Evolutionary conservation across 495 filamentous ascomycete genomes (phyloP), one percentile per base, ranked within the genome.

Genomic region (Xylaria scruposa): DNA sequence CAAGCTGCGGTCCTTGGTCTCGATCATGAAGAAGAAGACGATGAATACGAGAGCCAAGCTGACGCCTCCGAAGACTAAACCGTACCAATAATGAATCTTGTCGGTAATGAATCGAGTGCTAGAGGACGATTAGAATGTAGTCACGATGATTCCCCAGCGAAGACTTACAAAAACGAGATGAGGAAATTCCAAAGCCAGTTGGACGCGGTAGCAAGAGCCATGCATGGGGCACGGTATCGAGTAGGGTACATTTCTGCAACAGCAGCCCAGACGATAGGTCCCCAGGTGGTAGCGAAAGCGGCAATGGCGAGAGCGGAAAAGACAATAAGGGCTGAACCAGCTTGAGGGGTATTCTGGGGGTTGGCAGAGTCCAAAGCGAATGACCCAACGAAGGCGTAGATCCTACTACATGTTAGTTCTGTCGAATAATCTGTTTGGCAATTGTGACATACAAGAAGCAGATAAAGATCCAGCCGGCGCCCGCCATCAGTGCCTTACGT

Each of bases 171-270:
- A 44, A 73, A 73, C 0, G 71, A 62, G 44, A 62, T 90, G 63
- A 93, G 80, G 84, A 97, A 97, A 81, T 97, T 97, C 91, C 91
- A 96, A 68, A 90, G 88, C 94, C 94, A 97, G 84, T 97, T 97
- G 67, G 89, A 87, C 7, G 91, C 90, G 0, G 94, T 96, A 19
- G 91, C 91, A 21, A 94, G 77, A 44, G 90, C 92, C 86, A 94
- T 94, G 74, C 87, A 90, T 40, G 89, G 87, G 24, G 91, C 92
- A 54, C 93, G 89, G 80, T 94, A 93, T 60, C 90, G 86, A 68
- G 89, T 86, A 26, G 94, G 94, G 80, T 93, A 97, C 76, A 96
- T 88, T 82, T 97, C 94, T 64, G 90, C 90, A 59, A 91, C 90
- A 67, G 93, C 89, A 33, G 90, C 87, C 93, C 93, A 97, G 53